Percentiles rank a stretch among this genome's conserved stretches.
phyloP scores from a whole-genome alignment of 257 asterid genomes.

The Gardenia jasminoides region DNA sequence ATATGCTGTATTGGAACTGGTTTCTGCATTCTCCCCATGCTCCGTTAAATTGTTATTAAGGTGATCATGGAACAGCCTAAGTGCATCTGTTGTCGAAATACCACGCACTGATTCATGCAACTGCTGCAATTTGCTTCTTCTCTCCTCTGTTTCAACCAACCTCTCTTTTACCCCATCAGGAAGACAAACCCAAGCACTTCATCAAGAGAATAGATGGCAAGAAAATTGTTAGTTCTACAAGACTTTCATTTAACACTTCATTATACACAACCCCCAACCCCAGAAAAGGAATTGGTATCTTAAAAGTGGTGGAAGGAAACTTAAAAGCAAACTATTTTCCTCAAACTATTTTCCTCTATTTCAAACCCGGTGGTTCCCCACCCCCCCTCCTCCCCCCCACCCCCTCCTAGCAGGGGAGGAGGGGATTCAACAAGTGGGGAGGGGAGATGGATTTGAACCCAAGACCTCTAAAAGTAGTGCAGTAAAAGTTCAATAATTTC shows the following conservation, averaged over 20 bases:
- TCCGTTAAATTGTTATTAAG: conserved; percentile 29
- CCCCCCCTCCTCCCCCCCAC: too few relatives aligned
- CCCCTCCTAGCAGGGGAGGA: too few relatives aligned
- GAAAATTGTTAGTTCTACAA: conserved; percentile 1
- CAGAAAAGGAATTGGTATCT: neutral
- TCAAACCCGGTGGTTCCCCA: too few relatives aligned
- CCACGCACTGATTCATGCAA: conserved; percentile 53
- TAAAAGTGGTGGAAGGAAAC: neutral
- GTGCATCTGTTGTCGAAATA: conserved; percentile 54
- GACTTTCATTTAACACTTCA: neutral
- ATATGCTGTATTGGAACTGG: conserved; percentile 24
- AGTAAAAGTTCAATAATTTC: neutral
- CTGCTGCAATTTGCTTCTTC: conserved; percentile 41
- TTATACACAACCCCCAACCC: too few relatives aligned
- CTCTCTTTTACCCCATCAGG: conserved; percentile 52
- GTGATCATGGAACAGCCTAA: conserved; percentile 47
- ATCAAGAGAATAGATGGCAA: conserved; percentile 19
- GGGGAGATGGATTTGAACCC: too few relatives aligned
- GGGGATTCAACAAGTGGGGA: too few relatives aligned
- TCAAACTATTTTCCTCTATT: too few relatives aligned
- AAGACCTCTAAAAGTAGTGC: too few relatives aligned
- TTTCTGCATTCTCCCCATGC: conserved; percentile 21
- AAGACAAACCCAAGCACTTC: conserved; percentile 62
- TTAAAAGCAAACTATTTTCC: too few relatives aligned
- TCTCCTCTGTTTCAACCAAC: conserved; percentile 62